phyloP scores from a whole-genome alignment of 768 basidiomycete genomes.

The Hydnum rufescens region DNA sequence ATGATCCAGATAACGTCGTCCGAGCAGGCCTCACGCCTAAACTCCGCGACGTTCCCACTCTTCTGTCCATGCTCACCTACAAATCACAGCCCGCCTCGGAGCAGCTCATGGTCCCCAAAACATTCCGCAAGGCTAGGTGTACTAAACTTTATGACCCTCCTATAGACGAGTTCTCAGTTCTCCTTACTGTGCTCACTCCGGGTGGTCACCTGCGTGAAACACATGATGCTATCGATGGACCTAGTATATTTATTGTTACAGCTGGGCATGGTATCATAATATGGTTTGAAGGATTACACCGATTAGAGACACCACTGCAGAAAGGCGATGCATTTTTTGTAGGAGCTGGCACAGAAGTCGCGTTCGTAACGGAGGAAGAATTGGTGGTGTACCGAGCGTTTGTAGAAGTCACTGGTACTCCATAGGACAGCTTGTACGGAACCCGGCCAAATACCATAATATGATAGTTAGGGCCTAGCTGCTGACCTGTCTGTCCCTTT shows the following conservation, averaged over 20 bases:
- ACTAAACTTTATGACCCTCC: slow-evolving; percentile 72
- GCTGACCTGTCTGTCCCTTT: too few species aligned
- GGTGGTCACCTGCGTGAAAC: slow-evolving; percentile 26
- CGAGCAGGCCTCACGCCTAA: slow-evolving; percentile 96
- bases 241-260: slow-evolving; percentile 67
- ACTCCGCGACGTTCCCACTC: slow-evolving; percentile 79
- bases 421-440: too few species aligned
- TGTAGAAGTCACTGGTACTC: slow-evolving; percentile 10
- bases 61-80: slow-evolving; percentile 77
- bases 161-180: slow-evolving; percentile 81
- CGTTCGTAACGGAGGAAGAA: slow-evolving; percentile 23
- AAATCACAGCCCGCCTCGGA: slow-evolving; percentile 41
- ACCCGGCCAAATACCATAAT: too few species aligned
- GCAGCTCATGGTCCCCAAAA: slow-evolving; percentile 46
- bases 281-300: slow-evolving; percentile 23
- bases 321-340: slow-evolving; percentile 69
- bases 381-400: slow-evolving; percentile 53
- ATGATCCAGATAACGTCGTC: slow-evolving; percentile 68
- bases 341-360: slow-evolving; percentile 44
- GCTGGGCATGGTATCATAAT: slow-evolving; percentile 37
- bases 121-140: slow-evolving; percentile 24
- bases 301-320: slow-evolving; percentile 23
- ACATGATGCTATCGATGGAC: slow-evolving; percentile 54
- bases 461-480: too few species aligned
- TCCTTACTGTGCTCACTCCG: slow-evolving; percentile 32